Evolutionary conservation across 495 filamentous ascomycete genomes (phyloP).

Genomic region (Penicillium turbatum): DNA sequence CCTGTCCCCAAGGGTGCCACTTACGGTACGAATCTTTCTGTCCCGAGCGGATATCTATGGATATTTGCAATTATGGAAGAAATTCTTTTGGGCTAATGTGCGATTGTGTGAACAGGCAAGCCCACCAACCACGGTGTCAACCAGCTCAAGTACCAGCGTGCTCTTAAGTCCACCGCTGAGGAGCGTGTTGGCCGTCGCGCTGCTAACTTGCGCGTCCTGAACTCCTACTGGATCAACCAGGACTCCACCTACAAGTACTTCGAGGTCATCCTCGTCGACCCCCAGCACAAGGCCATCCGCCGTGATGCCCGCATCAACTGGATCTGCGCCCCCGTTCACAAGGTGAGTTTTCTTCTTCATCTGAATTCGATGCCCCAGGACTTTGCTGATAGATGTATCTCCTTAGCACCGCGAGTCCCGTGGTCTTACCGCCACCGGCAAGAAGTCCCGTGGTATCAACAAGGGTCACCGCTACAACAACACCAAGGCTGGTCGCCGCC

Average conservation of each 20-base stretch:
- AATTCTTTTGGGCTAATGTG: slow-evolving; percentile 7
- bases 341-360: slow-evolving; percentile 45
- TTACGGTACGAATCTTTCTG: slow-evolving; percentile 63
- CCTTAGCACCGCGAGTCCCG: slow-evolving; percentile 86
- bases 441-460: slow-evolving; percentile 98
- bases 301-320: slow-evolving; percentile 99
- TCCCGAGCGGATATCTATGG: not conserved
- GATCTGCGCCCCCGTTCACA: slow-evolving; percentile 99
- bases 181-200: slow-evolving; percentile 99
- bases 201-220: slow-evolving; percentile 97
- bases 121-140: slow-evolving; percentile 99
- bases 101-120: slow-evolving; percentile 62
- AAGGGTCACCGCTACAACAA: slow-evolving; percentile 99
- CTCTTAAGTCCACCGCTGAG: slow-evolving; percentile 92
- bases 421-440: slow-evolving; percentile 95
- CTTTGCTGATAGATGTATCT: not conserved
- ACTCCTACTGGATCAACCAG: slow-evolving; percentile 99
- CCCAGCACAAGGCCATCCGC: slow-evolving; percentile 99
- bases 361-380: not conserved
- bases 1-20: slow-evolving; percentile 97
- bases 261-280: slow-evolving; percentile 99
- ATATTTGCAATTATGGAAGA: not conserved
- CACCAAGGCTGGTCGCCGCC: slow-evolving; percentile 87
- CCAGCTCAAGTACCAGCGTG: slow-evolving; percentile 99
- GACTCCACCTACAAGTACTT: slow-evolving; percentile 99